phyloP scores from a whole-genome alignment of 2,329 filamentous ascomycete species.

The Penicillium capsulatum region DNA sequence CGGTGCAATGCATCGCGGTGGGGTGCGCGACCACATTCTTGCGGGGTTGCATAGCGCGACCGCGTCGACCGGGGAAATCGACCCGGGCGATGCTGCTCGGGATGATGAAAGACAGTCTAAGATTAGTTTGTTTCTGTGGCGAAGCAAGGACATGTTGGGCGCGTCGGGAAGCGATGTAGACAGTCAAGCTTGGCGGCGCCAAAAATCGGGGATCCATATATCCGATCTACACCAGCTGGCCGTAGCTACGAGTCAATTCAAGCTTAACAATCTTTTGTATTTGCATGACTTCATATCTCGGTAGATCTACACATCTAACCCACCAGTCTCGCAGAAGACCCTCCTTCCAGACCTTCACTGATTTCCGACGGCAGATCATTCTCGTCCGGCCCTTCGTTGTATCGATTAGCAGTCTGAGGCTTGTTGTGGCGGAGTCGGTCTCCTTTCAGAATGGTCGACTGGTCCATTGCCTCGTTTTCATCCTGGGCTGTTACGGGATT shows the following conservation, averaged over 20 bases:
- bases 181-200: background rate
- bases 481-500: slow-evolving; percentile 10
- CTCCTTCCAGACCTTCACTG: background rate
- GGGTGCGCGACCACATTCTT: background rate
- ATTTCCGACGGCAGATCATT: background rate
- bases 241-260: too few relatives aligned
- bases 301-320: too few relatives aligned
- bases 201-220: background rate
- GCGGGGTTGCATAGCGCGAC: background rate
- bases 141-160: background rate
- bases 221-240: background rate
- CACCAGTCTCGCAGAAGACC: too few relatives aligned
- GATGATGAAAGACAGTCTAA: too few relatives aligned
- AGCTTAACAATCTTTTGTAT: too few relatives aligned
- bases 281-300: too few relatives aligned
- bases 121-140: too few relatives aligned
- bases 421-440: background rate
- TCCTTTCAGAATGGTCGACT: slow-evolving; percentile 16
- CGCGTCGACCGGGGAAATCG: slow-evolving; percentile 7
- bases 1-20: too few relatives aligned
- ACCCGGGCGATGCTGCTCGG: background rate
- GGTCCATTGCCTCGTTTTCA: slow-evolving; percentile 19
- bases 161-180: background rate
- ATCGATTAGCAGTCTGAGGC: too few relatives aligned
- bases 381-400: too few relatives aligned